These are phyloP conservation scores for Coprinellus micaceus DNA, from an alignment of 768 basidiomycete species.

Conservation along the genomic window DNA sequence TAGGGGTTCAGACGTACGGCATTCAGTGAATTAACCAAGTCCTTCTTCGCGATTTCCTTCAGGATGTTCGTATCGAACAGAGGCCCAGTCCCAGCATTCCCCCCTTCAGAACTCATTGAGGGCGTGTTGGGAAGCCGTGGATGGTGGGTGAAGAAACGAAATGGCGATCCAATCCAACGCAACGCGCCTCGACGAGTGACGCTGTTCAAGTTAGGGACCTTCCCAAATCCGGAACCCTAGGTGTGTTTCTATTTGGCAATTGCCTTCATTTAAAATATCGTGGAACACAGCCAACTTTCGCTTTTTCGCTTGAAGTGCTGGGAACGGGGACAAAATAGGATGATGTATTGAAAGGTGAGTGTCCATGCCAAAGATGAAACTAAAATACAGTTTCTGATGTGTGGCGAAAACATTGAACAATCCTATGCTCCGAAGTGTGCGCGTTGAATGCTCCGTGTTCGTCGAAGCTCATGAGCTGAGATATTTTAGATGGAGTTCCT, in stretches of 20 bases:
- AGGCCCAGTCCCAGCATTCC: slow-evolving; percentile 16
- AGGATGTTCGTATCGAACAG: slow-evolving; percentile 63
- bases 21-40: slow-evolving; percentile 82
- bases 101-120: slow-evolving; percentile 7
- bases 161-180: slow-evolving; percentile 1
- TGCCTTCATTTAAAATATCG: too few species aligned
- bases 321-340: background rate
- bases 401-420: too few species aligned
- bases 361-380: background rate
- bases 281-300: too few species aligned
- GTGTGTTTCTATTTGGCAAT: too few species aligned
- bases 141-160: too few species aligned
- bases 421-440: too few species aligned
- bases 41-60: slow-evolving; percentile 75
- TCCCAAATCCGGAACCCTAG: background rate
- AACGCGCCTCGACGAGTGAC: background rate
- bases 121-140: slow-evolving; percentile 1
- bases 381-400: too few species aligned
- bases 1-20: slow-evolving; percentile 44
- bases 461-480: too few species aligned
- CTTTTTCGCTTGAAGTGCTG: too few species aligned
- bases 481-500: slow-evolving; percentile 60
- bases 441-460: too few species aligned
- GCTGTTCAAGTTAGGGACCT: background rate
- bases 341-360: slow-evolving; percentile 3